These are phyloP conservation scores for Poteriospumella lacustris DNA, from an alignment of 108 stramenopile genomes.

Conservation along the genomic window DNA sequence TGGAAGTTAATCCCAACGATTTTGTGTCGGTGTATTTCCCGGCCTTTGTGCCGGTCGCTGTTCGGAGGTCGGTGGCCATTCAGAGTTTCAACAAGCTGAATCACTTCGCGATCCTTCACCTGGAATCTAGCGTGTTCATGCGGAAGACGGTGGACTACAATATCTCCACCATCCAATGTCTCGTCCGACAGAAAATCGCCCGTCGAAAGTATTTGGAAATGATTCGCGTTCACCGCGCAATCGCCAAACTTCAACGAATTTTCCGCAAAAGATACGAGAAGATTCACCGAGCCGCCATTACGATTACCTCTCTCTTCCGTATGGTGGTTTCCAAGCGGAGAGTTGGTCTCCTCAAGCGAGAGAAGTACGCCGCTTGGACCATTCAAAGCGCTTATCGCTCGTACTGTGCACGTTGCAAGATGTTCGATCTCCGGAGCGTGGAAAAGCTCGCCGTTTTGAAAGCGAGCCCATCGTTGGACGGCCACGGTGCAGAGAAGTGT, in stretches of 20 bases:
- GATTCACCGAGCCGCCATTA: background rate
- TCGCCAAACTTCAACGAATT: background rate
- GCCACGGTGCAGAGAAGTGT: conserved; percentile 21
- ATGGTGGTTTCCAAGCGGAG: background rate
- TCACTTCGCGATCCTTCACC: conserved; percentile 1
- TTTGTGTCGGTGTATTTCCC: conserved; percentile 19
- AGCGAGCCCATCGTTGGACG: background rate
- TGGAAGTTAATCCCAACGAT: background rate
- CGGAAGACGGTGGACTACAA: background rate
- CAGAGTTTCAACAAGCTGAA: background rate
- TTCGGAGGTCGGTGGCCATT: too few relatives aligned
- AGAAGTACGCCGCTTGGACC: background rate
- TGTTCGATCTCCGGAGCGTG: background rate
- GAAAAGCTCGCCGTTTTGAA: conserved; percentile 13
- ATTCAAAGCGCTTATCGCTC: conserved; percentile 17
- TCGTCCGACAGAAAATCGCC: background rate
- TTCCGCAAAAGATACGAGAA: conserved; percentile 16
- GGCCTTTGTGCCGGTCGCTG: background rate
- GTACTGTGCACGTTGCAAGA: background rate
- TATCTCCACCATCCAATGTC: conserved; percentile 4
- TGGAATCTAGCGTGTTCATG: background rate
- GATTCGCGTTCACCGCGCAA: background rate
- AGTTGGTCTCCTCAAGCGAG: background rate
- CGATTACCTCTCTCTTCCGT: conserved; percentile 1
- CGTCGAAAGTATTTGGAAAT: background rate